Evolutionary conservation across 208 protist genomes (phyloP), one percentile per base, ranked within the genome.

Genomic region (Naegleria fowleri): DNA sequence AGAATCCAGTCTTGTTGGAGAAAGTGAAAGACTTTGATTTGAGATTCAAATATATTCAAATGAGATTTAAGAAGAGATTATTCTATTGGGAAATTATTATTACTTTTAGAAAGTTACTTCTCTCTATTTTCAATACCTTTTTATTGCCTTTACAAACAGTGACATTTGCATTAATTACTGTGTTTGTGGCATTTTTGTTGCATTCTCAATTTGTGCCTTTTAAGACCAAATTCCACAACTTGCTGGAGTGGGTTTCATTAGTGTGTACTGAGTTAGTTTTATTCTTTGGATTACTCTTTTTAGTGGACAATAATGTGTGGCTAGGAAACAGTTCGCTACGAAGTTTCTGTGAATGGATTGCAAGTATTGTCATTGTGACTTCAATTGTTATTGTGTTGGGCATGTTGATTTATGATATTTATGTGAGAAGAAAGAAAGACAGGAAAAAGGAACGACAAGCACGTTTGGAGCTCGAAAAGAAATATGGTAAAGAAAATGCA

Each of bases 201-300:
- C 84, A 87, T 36, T 38, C 33, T 16, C 11, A 52, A 13, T 43
- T 15, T 43, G 84, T 87, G 13, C 84, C 84, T 33, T 87, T 87
- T 40, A 43, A 52, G 22, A 48, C 6, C 19, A 87, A 87, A 52
- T 87, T 87, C 84, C 84, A 87, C 33, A 87, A 87, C 33, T 7
- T 87, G 6, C 16, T 79, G 0, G 67, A 79, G 9, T 79, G 29
- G 16, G 16, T 79, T 0, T 29, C 29, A 36, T 33, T 87, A 36
- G 11, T 87, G 41, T 15, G n/a, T 0, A 87, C 41, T 13, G 9
- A 41, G 22, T 36, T 87, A 0, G 33, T 39, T n/a, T 52, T 87
- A 29, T 87, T 87, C 40, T 87, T 87, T 52, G 84, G 84, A 52
- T 87, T 87, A 52, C 13, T 87, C 0, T 87, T 87, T 25, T 87